Conservation (phyloP, 2,329 filamentous ascomycete genomes). For the Penicillium sp. region DNA sequence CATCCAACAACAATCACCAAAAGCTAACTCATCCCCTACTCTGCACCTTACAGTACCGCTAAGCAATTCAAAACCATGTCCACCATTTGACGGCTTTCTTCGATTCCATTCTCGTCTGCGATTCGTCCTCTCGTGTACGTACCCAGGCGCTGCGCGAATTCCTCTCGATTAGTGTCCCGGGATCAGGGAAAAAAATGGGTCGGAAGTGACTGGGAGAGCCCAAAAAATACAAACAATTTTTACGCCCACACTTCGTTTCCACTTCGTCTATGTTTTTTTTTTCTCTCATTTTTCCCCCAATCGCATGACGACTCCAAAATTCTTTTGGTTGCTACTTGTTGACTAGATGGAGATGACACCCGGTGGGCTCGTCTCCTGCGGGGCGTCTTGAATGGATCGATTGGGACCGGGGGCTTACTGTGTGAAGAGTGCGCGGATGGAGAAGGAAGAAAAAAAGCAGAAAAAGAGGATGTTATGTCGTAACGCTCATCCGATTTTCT, state of each 20-base stretch:
- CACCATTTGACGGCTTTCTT: constrained; percentile 19
- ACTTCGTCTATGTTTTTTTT: neutral
- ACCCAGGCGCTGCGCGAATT: constrained; percentile 21
- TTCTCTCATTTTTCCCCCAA: neutral
- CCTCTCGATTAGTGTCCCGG: constrained; percentile 14
- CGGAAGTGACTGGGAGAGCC: constrained; percentile 12
- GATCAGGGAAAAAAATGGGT: constrained; percentile 15
- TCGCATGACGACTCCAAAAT: constrained; percentile 18
- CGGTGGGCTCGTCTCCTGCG: constrained; percentile 8
- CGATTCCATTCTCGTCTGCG: constrained; percentile 28
- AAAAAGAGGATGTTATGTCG: constrained; percentile 27
- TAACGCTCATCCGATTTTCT: constrained; percentile 23
- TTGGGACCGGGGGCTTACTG: constrained; percentile 25
- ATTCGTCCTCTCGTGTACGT: constrained; percentile 23
- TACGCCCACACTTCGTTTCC: constrained; percentile 11
- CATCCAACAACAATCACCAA: neutral
- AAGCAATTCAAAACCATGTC: constrained; percentile 25
- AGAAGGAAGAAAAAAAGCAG: constrained; percentile 21
- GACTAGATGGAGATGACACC: constrained; percentile 14
- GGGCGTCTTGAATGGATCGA: constrained; percentile 18
- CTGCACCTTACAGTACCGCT: constrained; percentile 27
- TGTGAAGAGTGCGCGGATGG: constrained; percentile 22
- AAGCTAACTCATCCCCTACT: constrained; percentile 12
- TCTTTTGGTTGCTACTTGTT: constrained; percentile 11
- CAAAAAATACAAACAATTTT: constrained; percentile 3